Conservation (phyloP, 805 yeast genomes). For the Starmera amethionina region DNA sequence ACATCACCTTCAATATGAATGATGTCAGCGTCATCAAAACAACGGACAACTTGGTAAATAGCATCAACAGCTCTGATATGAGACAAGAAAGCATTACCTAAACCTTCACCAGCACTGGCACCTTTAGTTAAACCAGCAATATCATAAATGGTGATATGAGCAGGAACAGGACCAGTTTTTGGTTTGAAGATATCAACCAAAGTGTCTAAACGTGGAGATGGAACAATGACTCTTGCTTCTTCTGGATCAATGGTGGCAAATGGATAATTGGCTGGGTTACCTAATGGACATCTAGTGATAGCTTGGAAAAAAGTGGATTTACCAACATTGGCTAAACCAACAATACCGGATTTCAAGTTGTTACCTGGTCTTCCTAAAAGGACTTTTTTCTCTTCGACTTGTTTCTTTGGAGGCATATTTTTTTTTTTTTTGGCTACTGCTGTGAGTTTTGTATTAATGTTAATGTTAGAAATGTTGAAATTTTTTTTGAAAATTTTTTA, state of each 20-base stretch:
- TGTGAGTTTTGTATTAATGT: no score
- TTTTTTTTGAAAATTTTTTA: no score
- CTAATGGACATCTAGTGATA: constrained; percentile 83
- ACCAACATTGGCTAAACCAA: constrained; percentile 92
- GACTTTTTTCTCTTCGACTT: constrained; percentile 62
- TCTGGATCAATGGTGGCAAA: constrained; percentile 98
- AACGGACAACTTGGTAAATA: constrained; percentile 93
- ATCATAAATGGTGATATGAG: constrained; percentile 86
- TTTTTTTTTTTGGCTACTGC: not conserved
- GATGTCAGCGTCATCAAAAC: constrained; percentile 96
- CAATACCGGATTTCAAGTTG: constrained; percentile 76
- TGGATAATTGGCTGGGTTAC: constrained; percentile 97
- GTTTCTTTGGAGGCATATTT: constrained; percentile 62
- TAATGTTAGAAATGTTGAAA: no score
- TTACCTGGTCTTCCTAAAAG: constrained; percentile 79
- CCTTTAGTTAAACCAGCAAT: constrained; percentile 98
- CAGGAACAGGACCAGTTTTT: constrained; percentile 85
- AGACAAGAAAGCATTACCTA: constrained; percentile 94
- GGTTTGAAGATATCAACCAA: constrained; percentile 60
- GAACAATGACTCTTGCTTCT: constrained; percentile 93
- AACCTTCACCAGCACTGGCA: constrained; percentile 94
- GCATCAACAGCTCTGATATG: constrained; percentile 98
- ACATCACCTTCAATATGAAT: constrained; percentile 97
- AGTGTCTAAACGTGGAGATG: constrained; percentile 78
- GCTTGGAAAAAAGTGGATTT: constrained; percentile 97